Percentiles rank a stretch among this genome's conserved stretches.
phyloP scores from a whole-genome alignment of 257 asterid genomes.

The Hygrophila difformis region DNA sequence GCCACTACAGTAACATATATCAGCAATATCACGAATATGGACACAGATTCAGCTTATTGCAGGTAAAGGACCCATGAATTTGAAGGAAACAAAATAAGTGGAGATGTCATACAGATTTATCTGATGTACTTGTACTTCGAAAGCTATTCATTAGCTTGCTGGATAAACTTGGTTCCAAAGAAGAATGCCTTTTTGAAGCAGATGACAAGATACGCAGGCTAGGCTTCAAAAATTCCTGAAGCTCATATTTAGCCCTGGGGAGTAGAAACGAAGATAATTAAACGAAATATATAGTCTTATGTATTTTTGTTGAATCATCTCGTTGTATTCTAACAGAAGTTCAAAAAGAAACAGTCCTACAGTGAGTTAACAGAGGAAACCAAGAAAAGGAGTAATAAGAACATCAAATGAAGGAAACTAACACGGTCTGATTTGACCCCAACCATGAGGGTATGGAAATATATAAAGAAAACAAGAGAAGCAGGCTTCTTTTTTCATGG shows the following conservation, averaged over 20 bases:
- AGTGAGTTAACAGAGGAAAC: background rate
- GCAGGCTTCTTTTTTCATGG: no score
- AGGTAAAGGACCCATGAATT: background rate
- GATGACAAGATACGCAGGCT: constrained; percentile 80
- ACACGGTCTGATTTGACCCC: no score
- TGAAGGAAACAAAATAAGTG: constrained; percentile 3
- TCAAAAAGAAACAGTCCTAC: background rate
- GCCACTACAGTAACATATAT: background rate
- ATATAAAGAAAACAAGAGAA: no score
- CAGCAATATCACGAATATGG: background rate
- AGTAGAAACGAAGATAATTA: constrained; percentile 11
- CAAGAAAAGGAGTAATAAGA: background rate
- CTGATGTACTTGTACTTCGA: constrained; percentile 55
- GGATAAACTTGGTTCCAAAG: constrained; percentile 70
- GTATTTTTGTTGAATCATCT: no score
- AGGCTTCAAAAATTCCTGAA: constrained; percentile 85
- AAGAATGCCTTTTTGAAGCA: constrained; percentile 40
- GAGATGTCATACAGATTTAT: constrained; percentile 42
- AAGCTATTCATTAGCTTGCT: constrained; percentile 56
- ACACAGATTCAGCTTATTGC: background rate
- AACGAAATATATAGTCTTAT: no score
- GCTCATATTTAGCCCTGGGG: constrained; percentile 84
- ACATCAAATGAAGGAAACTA: no score
- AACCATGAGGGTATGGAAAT: no score
- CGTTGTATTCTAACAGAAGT: constrained; percentile 4